phyloP scores from a whole-genome alignment of 352 stramenopile species.

The Stramenopiles sp. region DNA sequence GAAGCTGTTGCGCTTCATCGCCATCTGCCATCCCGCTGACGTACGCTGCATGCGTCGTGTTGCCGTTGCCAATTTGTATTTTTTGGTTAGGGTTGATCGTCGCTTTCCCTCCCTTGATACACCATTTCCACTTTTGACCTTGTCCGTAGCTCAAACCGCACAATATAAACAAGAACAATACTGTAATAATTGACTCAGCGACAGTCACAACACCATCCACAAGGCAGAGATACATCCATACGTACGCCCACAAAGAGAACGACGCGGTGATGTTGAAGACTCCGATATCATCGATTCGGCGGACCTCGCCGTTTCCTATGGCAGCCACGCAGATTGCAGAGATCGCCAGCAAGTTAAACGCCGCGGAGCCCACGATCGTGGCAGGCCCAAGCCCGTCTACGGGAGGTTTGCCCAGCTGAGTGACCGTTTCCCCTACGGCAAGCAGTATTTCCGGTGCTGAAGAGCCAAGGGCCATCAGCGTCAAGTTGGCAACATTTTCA shows the following conservation, averaged over 20 bases:
- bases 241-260: constrained; percentile 29
- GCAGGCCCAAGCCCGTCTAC: constrained; percentile 23
- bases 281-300: constrained; percentile 19
- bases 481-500: constrained; percentile 28
- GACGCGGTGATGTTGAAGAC: constrained; percentile 27
- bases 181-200: constrained; percentile 26
- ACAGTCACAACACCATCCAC: constrained; percentile 17
- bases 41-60: no score
- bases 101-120: no score
- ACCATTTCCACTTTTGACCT: constrained; percentile 22
- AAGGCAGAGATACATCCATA: constrained; percentile 23
- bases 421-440: constrained; percentile 27
- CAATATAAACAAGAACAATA: constrained; percentile 27
- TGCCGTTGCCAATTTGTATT: no score
- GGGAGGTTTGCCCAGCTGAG: no score
- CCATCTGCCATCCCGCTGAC: no score
- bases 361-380: constrained; percentile 25
- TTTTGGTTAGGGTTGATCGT: no score
- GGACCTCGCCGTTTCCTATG: constrained; percentile 19
- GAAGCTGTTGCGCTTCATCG: no score
- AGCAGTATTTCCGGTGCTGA: constrained; percentile 30
- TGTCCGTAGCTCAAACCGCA: constrained; percentile 22
- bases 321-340: constrained; percentile 25
- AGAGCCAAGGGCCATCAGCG: constrained; percentile 29
- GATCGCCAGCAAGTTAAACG: constrained; percentile 30